Evolutionary conservation across 1,284 basidiomycete genomes (phyloP).

Genomic region (Hemileia vastatrix): DNA sequence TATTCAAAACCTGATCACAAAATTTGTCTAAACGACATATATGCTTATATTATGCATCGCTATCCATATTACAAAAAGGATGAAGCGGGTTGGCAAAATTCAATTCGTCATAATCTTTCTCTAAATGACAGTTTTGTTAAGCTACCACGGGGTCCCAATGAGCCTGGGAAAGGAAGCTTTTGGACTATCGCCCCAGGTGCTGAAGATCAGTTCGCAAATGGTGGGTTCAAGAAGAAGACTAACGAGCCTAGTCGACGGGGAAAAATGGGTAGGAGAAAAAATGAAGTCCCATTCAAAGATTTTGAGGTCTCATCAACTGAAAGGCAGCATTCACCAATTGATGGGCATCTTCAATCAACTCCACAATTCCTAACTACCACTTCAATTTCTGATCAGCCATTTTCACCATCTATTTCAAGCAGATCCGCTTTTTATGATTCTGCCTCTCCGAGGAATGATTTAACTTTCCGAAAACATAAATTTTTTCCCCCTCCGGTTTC

Average conservation of each 20-base stretch:
- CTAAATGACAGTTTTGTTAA: constrained; percentile 55
- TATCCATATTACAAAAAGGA: constrained; percentile 87
- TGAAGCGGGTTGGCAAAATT: constrained; percentile 93
- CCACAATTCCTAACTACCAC: no score
- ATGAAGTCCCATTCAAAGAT: no score
- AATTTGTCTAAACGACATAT: constrained; percentile 87
- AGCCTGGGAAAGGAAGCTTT: constrained; percentile 47
- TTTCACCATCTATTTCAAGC: no score
- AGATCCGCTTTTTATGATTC: no score
- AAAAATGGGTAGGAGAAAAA: no score
- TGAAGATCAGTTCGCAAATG: constrained; percentile 39
- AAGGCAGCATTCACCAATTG: no score
- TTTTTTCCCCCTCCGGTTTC: no score
- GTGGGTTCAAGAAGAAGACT: constrained; percentile 35
- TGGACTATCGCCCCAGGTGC: constrained; percentile 44
- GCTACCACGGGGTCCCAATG: constrained; percentile 35
- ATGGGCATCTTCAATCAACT: no score
- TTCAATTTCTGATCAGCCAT: no score
- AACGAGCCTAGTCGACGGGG: not conserved
- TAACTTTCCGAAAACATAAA: no score
- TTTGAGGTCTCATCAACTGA: no score
- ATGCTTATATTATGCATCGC: constrained; percentile 85
- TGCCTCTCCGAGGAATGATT: no score
- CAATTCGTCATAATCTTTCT: constrained; percentile 73
- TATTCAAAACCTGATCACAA: constrained; percentile 71